These are phyloP conservation scores for Gossypium schwendimanii DNA, from an alignment of 441 rosid genomes.

Conservation along the genomic window DNA sequence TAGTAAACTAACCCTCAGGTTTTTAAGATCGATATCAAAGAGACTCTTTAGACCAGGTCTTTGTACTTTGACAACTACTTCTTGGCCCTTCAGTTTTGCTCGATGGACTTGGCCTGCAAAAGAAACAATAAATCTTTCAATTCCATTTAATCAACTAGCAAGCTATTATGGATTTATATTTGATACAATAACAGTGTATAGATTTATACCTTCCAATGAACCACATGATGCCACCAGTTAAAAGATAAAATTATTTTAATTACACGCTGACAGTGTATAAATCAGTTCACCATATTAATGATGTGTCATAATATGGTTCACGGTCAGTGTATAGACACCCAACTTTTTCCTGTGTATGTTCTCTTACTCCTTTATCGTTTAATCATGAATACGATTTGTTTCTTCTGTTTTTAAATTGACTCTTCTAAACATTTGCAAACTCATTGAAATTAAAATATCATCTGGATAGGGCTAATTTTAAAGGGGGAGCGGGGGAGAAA, in stretches of 20 bases:
- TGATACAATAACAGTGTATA: neutral
- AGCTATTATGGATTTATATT: neutral
- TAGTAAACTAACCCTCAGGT: conserved; percentile 66
- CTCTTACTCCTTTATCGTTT: neutral
- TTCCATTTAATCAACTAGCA: neutral
- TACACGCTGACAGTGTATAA: neutral
- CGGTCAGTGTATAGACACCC: neutral
- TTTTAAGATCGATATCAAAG: conserved; percentile 91
- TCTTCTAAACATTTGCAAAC: neutral
- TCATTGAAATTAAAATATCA: neutral
- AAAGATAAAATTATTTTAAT: neutral
- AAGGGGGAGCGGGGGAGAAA: neutral
- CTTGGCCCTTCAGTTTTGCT: conserved; percentile 82
- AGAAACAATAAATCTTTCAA: neutral
- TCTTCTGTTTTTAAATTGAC: neutral
- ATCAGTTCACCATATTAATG: neutral
- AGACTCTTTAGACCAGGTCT: conserved; percentile 95
- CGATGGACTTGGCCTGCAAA: conserved; percentile 90
- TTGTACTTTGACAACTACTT: conserved; percentile 87
- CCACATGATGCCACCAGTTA: neutral
- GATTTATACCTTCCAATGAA: neutral
- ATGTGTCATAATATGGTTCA: neutral
- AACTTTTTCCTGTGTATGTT: neutral
- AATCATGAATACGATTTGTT: neutral
- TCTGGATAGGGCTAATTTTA: neutral